Conservation (phyloP, 2,329 filamentous ascomycete genomes). For the Penicillium sp. region DNA sequence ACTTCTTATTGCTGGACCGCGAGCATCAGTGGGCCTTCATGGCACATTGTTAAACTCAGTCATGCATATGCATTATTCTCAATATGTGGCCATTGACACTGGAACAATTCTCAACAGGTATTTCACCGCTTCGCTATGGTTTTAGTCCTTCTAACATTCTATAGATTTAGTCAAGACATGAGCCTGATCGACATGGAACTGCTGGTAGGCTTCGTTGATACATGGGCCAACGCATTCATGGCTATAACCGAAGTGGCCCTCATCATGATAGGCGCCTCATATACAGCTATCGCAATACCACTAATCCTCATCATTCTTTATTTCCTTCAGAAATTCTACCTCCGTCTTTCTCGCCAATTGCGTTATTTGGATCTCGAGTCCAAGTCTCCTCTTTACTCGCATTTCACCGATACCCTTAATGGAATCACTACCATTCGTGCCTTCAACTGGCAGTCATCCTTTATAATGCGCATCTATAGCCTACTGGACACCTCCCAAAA, state of each 20-base stretch:
- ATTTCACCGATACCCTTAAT: slow-evolving; percentile 55
- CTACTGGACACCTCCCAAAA: slow-evolving; percentile 53
- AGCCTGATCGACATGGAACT: slow-evolving; percentile 42
- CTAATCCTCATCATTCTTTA: slow-evolving; percentile 46
- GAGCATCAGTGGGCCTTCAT: slow-evolving; percentile 49
- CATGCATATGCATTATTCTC: slow-evolving; percentile 37
- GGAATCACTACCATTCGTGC: slow-evolving; percentile 70
- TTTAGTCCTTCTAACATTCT: slow-evolving; percentile 37
- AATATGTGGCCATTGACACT: not conserved
- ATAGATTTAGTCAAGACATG: slow-evolving; percentile 43
- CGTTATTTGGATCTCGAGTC: slow-evolving; percentile 59
- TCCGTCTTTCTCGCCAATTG: slow-evolving; percentile 58
- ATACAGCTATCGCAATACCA: slow-evolving; percentile 49
- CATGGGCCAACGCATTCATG: not conserved
- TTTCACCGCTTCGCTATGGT: slow-evolving; percentile 41
- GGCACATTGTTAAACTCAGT: slow-evolving; percentile 36
- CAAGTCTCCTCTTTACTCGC: slow-evolving; percentile 55
- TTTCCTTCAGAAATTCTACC: slow-evolving; percentile 54
- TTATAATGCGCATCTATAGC: slow-evolving; percentile 42
- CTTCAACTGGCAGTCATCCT: slow-evolving; percentile 53
- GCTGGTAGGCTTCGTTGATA: slow-evolving; percentile 23
- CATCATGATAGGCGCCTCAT: slow-evolving; percentile 34
- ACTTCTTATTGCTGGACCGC: slow-evolving; percentile 47
- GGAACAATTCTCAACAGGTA: slow-evolving; percentile 17
- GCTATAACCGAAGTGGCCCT: not conserved